phyloP scores from a whole-genome alignment of 352 stramenopile species.

The Pseudoperonospora humuli region DNA sequence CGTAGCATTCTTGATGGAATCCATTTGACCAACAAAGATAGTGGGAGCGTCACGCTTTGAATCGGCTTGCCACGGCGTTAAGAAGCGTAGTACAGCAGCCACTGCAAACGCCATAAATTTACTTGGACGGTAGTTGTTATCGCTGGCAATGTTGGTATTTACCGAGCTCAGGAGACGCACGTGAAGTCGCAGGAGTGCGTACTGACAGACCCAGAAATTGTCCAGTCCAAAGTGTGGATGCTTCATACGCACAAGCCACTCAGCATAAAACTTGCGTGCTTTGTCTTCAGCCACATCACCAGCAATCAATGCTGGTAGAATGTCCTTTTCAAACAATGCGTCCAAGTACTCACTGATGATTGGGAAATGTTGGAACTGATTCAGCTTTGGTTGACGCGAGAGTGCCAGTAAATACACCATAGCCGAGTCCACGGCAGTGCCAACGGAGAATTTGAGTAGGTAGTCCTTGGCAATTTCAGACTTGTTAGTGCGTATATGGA shows the following conservation, averaged over 20 bases:
- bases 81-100: conserved; percentile 36
- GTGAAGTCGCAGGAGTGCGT: conserved; percentile 53
- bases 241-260: conserved; percentile 84
- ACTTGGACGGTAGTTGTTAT: conserved; percentile 22
- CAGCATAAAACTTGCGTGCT: conserved; percentile 36
- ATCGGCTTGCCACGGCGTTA: conserved; percentile 36
- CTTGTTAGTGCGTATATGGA: conserved; percentile 35
- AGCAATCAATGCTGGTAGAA: conserved; percentile 42
- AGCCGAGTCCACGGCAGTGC: conserved; percentile 89
- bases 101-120: conserved; percentile 44
- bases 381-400: conserved; percentile 19
- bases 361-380: background rate
- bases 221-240: conserved; percentile 85
- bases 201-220: conserved; percentile 91
- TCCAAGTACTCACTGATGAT: conserved; percentile 69
- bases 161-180: conserved; percentile 35
- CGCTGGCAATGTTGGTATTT: conserved; percentile 8
- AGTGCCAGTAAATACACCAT: conserved; percentile 79
- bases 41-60: conserved; percentile 2
- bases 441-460: conserved; percentile 86
- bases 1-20: conserved; percentile 28
- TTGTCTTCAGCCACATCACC: conserved; percentile 23
- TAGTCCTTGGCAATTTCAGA: conserved; percentile 78
- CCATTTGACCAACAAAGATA: conserved; percentile 41
- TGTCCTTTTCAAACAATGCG: conserved; percentile 71